Evolutionary conservation across 2,329 filamentous ascomycete genomes (phyloP).

Genomic region (Colletotrichum noveboracense): DNA sequence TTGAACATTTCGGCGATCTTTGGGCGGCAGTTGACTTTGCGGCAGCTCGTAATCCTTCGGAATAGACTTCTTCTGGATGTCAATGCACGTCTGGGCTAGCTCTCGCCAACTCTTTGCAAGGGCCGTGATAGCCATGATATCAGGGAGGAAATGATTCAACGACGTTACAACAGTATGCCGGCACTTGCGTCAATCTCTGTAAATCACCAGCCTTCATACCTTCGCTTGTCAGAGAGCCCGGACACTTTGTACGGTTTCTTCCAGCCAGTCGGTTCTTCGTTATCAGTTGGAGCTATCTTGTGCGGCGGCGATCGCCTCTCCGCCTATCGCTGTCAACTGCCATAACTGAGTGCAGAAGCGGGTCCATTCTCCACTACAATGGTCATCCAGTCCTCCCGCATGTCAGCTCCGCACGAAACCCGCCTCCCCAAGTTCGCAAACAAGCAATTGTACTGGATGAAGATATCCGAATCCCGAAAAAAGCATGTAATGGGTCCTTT

Average conservation of each 20-base stretch:
- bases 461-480: neutral
- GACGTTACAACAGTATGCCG: neutral
- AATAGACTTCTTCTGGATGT: slow-evolving; percentile 44
- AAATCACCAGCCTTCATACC: neutral
- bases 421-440: neutral
- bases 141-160: neutral
- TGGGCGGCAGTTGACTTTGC: slow-evolving; percentile 53
- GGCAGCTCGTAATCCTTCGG: slow-evolving; percentile 64
- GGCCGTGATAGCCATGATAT: neutral
- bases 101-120: neutral
- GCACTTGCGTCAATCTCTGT: neutral
- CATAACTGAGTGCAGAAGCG: neutral
- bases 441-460: neutral
- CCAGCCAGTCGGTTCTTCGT: neutral
- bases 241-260: neutral
- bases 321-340: slow-evolving; percentile 7
- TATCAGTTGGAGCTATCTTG: neutral
- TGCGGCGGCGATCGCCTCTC: neutral
- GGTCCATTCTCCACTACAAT: neutral
- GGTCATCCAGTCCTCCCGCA: neutral
- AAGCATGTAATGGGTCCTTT: neutral
- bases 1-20: slow-evolving; percentile 59
- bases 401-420: neutral
- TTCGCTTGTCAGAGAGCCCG: neutral
- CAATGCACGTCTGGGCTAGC: neutral